phyloP scores from a whole-genome alignment of 225 moss, liverwort and hornwort species.

The Polytrichum formosum region DNA sequence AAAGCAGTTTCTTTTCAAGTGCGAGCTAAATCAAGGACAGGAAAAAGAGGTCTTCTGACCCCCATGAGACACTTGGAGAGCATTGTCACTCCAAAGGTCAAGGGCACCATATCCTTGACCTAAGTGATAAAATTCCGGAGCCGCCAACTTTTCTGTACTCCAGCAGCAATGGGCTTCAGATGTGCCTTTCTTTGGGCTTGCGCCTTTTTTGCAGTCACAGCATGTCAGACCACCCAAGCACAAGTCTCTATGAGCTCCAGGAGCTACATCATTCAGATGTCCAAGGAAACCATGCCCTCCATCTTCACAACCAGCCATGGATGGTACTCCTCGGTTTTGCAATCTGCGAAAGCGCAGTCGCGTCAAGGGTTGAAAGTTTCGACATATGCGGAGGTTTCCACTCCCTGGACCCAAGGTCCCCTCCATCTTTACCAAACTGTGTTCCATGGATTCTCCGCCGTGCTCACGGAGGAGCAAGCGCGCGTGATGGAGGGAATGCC shows the following conservation, averaged over 20 bases:
- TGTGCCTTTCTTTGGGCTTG: too few species aligned
- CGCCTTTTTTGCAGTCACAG: too few species aligned
- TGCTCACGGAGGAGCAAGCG: constrained; percentile 45
- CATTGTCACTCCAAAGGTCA: too few species aligned
- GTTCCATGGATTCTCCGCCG: constrained; percentile 57
- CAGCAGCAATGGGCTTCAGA: too few species aligned
- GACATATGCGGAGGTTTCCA: constrained; percentile 15
- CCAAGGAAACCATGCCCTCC: constrained; percentile 25
- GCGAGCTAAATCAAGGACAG: too few species aligned
- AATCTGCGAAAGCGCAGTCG: constrained; percentile 33
- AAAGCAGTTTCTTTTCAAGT: too few species aligned
- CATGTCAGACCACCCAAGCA: too few species aligned
- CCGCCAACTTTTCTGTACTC: too few species aligned
- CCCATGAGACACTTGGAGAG: too few species aligned
- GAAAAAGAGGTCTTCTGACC: too few species aligned
- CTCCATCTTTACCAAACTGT: constrained; percentile 51
- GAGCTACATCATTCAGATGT: constrained; percentile 51
- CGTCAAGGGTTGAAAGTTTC: constrained; percentile 19
- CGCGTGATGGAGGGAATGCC: constrained; percentile 44
- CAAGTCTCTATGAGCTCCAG: constrained; percentile 1
- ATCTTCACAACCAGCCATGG: constrained; percentile 36
- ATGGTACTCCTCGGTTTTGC: constrained; percentile 51
- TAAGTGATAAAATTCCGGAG: too few species aligned
- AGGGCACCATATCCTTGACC: too few species aligned
- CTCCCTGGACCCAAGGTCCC: constrained; percentile 25